These are phyloP conservation scores for Hypoxylon sp. DNA, from an alignment of 2,329 filamentous ascomycete genomes.

Conservation along the genomic window DNA sequence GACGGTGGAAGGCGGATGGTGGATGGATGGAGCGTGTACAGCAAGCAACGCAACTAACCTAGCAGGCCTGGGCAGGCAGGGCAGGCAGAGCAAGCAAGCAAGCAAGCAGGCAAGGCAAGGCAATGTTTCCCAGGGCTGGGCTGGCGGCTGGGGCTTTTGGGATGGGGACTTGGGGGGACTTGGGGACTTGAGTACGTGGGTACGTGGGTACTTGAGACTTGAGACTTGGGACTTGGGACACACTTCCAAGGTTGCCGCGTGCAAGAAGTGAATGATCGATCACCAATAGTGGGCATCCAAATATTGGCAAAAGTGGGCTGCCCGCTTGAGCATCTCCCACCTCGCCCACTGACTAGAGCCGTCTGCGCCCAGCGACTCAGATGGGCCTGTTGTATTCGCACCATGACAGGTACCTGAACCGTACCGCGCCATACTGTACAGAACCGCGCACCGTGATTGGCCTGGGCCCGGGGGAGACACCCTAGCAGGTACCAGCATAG, in stretches of 20 bases:
- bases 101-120: not conserved
- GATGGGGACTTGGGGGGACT: no score
- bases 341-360: slow-evolving; percentile 36
- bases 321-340: slow-evolving; percentile 36
- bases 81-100: not conserved
- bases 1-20: no score
- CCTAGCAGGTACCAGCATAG: slow-evolving; percentile 12
- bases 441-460: slow-evolving; percentile 17
- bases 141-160: slow-evolving; percentile 5
- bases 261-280: slow-evolving; percentile 42
- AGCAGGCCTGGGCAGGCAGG: no score
- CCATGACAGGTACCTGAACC: slow-evolving; percentile 21
- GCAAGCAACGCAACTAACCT: no score
- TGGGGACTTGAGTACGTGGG: no score
- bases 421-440: slow-evolving; percentile 21
- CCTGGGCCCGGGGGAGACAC: not conserved
- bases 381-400: slow-evolving; percentile 21
- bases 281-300: slow-evolving; percentile 45
- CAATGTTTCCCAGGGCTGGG: slow-evolving; percentile 8
- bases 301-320: slow-evolving; percentile 45
- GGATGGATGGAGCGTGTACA: not conserved
- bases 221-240: no score
- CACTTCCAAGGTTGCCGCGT: slow-evolving; percentile 39
- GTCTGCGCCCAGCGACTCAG: slow-evolving; percentile 23
- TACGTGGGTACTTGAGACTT: no score